Conservation (phyloP, 2,329 filamentous ascomycete genomes). For the Colletotrichum acutatum region DNA sequence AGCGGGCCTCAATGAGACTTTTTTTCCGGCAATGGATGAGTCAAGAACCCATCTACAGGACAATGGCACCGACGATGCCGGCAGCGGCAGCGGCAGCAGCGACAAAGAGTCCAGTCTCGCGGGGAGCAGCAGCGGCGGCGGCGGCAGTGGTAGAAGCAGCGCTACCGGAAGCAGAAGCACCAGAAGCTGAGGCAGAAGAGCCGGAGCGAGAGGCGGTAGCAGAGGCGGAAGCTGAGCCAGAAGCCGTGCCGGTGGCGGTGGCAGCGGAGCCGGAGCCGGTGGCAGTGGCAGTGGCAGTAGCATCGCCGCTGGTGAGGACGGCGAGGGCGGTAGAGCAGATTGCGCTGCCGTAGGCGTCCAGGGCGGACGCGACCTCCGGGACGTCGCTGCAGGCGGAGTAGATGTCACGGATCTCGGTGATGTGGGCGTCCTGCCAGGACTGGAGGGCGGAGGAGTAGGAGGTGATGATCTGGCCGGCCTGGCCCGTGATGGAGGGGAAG, state of each 20-base stretch:
- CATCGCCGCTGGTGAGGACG: background rate
- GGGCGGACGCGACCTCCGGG: slow-evolving; percentile 27
- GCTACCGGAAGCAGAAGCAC: background rate
- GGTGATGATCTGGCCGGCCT: slow-evolving; percentile 39
- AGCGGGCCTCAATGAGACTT: background rate
- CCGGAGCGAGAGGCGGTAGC: background rate
- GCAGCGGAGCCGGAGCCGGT: background rate
- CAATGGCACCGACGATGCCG: slow-evolving; percentile 19
- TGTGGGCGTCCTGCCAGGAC: slow-evolving; percentile 40
- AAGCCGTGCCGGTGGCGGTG: background rate
- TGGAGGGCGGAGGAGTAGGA: slow-evolving; percentile 39
- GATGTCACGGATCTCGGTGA: slow-evolving; percentile 36
- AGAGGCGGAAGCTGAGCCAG: background rate
- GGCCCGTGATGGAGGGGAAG: slow-evolving; percentile 42
- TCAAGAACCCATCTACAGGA: background rate
- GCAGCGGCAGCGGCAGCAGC: slow-evolving; percentile 24
- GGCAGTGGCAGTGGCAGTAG: background rate
- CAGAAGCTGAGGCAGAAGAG: background rate
- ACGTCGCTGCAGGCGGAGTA: slow-evolving; percentile 42
- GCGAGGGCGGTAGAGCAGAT: slow-evolving; percentile 20
- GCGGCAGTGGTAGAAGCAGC: slow-evolving; percentile 10
- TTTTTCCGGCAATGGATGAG: background rate
- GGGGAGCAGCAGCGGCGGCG: slow-evolving; percentile 6
- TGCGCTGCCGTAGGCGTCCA: background rate
- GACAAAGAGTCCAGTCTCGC: slow-evolving; percentile 29